Evolutionary conservation across 257 asterid genomes (phyloP).

Genomic region (Leonotis leonurus): DNA sequence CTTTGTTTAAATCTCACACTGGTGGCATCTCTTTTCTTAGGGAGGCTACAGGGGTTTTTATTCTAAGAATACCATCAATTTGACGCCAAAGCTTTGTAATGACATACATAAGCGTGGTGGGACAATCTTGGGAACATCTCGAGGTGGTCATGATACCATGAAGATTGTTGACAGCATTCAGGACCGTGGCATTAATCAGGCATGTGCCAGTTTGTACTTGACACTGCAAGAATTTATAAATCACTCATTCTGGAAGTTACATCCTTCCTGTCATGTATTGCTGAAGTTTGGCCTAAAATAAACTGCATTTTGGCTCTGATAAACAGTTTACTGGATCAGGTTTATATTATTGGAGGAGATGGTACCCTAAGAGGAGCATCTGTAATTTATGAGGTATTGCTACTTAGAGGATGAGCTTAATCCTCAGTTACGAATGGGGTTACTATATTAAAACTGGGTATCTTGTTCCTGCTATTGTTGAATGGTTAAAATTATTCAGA

Average conservation of each 20-base stretch:
- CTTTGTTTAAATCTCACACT: conserved; percentile 13
- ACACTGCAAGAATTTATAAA: not conserved
- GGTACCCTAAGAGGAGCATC: conserved; percentile 95
- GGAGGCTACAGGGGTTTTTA: conserved; percentile 98
- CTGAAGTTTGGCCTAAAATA: conserved; percentile 20
- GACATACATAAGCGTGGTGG: conserved; percentile 99
- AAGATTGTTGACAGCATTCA: conserved; percentile 96
- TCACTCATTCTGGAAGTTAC: conserved; percentile 8
- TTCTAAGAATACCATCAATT: conserved; percentile 59
- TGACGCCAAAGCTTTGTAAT: conserved; percentile 79
- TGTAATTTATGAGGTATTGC: conserved; percentile 67
- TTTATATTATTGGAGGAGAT: conserved; percentile 95
- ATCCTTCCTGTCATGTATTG: not conserved
- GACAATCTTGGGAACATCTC: conserved; percentile 84
- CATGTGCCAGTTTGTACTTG: conserved; percentile 19
- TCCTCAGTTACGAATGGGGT: not conserved
- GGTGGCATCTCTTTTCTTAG: conserved; percentile 33
- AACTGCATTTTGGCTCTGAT: conserved; percentile 25
- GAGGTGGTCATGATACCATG: conserved; percentile 94
- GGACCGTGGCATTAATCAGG: conserved; percentile 98
- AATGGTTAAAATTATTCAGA: conserved; percentile 12
- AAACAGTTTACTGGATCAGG: conserved; percentile 51
- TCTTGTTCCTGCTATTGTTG: not conserved
- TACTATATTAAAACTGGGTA: not conserved
- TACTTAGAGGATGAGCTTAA: conserved; percentile 3